A percentile compares a stretch with the other conserved stretches of the same genome.
These are phyloP conservation scores for Cocos nucifera DNA, from an alignment of 176 grass and related monocot species.

Conservation along the genomic window DNA sequence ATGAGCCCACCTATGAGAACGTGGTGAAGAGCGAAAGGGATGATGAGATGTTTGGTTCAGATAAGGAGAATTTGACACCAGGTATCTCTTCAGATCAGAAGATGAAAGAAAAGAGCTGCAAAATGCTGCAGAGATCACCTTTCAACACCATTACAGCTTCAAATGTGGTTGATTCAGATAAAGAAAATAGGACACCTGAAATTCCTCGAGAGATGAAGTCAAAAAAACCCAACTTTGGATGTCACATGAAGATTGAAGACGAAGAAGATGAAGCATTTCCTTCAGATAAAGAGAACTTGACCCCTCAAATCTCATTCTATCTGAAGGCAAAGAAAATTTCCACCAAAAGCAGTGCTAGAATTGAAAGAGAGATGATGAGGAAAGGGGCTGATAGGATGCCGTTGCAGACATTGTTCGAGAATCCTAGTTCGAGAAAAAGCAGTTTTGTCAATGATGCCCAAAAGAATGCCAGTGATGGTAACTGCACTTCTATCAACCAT, in stretches of 20 bases:
- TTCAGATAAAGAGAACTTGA: constrained; percentile 86
- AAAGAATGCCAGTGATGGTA: constrained; percentile 13
- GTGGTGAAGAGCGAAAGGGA: constrained; percentile 3
- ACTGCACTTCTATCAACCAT: constrained; percentile 9
- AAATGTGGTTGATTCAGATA: neutral
- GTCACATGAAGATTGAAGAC: constrained; percentile 9
- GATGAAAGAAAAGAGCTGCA: constrained; percentile 15
- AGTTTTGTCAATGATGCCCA: constrained; percentile 9
- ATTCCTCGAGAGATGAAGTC: neutral
- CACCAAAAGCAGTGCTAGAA: constrained; percentile 21
- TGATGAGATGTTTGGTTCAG: constrained; percentile 34
- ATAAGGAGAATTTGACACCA: constrained; percentile 26
- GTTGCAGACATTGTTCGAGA: constrained; percentile 46
- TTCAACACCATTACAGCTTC: neutral
- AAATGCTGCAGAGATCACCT: constrained; percentile 14
- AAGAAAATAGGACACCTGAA: constrained; percentile 1
- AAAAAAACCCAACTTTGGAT: neutral
- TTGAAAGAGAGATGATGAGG: constrained; percentile 44
- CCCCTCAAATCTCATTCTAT: too few relatives aligned
- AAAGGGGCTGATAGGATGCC: constrained; percentile 52
- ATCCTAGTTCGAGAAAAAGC: constrained; percentile 1
- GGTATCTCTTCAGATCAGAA: neutral
- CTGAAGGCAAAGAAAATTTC: constrained; percentile 24
- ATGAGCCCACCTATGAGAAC: neutral
- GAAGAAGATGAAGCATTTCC: constrained; percentile 34